Evolutionary conservation across 2,329 filamentous ascomycete species (phyloP).

Genomic region (Xylaria sp.): DNA sequence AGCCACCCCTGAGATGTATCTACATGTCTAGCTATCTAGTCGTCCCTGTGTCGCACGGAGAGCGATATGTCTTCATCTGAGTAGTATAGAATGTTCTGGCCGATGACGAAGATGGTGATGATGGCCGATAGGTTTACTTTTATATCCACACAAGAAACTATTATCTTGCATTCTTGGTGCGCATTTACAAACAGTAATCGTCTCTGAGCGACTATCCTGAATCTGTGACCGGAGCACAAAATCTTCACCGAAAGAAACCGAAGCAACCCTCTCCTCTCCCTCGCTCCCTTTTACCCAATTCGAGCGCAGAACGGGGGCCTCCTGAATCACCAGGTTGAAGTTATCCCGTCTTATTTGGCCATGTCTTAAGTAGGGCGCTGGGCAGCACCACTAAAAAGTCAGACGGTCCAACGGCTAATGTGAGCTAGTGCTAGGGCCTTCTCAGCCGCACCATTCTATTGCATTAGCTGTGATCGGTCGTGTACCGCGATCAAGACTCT

Average conservation of each 20-base stretch:
- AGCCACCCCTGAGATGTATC: background rate
- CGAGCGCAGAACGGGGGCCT: constrained; percentile 1
- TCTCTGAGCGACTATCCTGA: constrained; percentile 3
- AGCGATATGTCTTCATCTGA: background rate
- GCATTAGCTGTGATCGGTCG: background rate
- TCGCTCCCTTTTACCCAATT: background rate
- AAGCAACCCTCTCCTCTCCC: background rate
- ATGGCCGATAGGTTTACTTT: background rate
- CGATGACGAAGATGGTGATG: background rate
- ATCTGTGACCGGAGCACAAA: constrained; percentile 25
- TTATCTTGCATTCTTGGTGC: background rate
- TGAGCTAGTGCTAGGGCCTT: constrained; percentile 12
- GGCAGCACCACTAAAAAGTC: background rate
- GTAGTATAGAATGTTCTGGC: background rate
- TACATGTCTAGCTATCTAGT: too few species aligned
- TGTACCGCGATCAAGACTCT: background rate
- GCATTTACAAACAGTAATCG: background rate
- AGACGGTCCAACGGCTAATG: constrained; percentile 5
- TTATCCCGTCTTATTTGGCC: constrained; percentile 36
- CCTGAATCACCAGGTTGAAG: constrained; percentile 2
- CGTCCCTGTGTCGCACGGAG: background rate
- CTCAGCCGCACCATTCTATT: constrained; percentile 28
- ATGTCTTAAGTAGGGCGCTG: constrained; percentile 19
- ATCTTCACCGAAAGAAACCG: background rate
- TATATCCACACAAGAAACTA: background rate